Evolutionary conservation across 2,329 filamentous ascomycete species (phyloP).

Genomic region (Trichoderma pleuroti): DNA sequence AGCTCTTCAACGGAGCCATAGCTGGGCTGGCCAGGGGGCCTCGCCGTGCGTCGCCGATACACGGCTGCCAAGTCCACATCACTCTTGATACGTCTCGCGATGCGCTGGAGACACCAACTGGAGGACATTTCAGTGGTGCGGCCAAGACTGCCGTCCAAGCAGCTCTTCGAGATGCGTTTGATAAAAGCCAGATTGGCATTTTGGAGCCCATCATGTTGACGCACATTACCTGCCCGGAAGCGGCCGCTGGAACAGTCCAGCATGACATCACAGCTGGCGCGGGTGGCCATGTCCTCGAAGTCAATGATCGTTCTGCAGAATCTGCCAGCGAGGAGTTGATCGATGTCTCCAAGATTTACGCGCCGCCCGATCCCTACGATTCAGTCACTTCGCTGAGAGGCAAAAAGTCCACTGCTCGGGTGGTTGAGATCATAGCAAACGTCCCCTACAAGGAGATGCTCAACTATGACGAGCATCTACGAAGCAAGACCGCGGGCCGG

Average conservation of each 20-base stretch:
- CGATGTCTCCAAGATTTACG: constrained; percentile 73
- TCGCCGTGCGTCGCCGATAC: constrained; percentile 72
- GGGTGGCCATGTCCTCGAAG: constrained; percentile 69
- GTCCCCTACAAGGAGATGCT: constrained; percentile 97
- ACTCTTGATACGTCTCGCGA: constrained; percentile 63
- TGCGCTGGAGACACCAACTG: constrained; percentile 53
- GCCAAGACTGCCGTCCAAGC: constrained; percentile 61
- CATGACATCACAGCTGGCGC: constrained; percentile 74
- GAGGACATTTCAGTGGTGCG: constrained; percentile 65
- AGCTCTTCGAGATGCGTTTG: constrained; percentile 62
- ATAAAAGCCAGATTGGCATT: constrained; percentile 56
- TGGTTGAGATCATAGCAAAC: constrained; percentile 70
- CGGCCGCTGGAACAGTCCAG: constrained; percentile 73
- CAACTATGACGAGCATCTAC: constrained; percentile 82
- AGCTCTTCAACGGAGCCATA: constrained; percentile 73
- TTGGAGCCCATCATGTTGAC: constrained; percentile 95
- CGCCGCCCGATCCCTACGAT: constrained; percentile 79
- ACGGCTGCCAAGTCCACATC: constrained; percentile 69
- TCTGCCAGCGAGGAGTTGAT: constrained; percentile 46
- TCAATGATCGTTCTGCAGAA: constrained; percentile 53
- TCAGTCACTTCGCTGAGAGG: constrained; percentile 54
- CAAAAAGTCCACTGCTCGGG: constrained; percentile 47
- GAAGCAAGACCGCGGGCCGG: constrained; percentile 83
- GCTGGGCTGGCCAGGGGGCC: constrained; percentile 85
- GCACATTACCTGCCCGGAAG: constrained; percentile 80